Evolutionary conservation across 2,329 filamentous ascomycete genomes (phyloP), one percentile per base, ranked within the genome.

Genomic region (Sporothrix brunneoviolacea): DNA sequence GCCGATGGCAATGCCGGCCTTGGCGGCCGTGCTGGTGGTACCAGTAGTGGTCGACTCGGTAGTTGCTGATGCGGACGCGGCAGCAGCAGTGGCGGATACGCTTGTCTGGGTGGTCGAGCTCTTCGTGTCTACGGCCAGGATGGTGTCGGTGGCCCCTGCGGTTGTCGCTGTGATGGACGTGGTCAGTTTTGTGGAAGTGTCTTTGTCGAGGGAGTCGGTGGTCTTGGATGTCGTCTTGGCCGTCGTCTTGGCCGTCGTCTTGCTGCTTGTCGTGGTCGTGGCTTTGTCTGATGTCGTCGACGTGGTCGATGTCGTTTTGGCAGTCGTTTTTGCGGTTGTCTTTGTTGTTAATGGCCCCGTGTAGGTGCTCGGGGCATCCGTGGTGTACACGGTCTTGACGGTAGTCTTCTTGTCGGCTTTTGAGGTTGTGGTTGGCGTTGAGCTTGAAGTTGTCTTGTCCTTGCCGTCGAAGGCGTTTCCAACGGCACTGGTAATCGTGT

Each of bases 1-100:
- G 61, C 90, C 91, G 63, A 96, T 83, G 6, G 85, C 88, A 55
- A 96, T 79, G 54, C 93, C 93, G 38, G 89, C 91, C 67, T 89
- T 93, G 27, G 69, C 76, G 63, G 51, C 76, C 64, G 55, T 4
- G 47, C 46, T 54, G 32, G 48, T 52, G 37, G 48, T 48, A 12
- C 21, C 15, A 16, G 47, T 24, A 13, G 46, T 30, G 24, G 47
- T 41, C 16, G n/a, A n/a, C n/a, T 19, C 33, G 15, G 33, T 35
- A 10, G 51, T 18, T 18, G 48, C 10, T 2, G 50, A 30, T 24
- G 37, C 35, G 1, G 30, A 7, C 28, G 54, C 22, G 3, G 41
- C 8, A n/a, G 37, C 18, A 8, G 44, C 33, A 16, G 46, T 50
- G 9, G 30, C 12, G 13, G 36, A 24, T 4, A 16, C n/a, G 3